Conservation (phyloP, 371 early-diverging fungal genomes). For the Syncephalastrum racemosum region DNA sequence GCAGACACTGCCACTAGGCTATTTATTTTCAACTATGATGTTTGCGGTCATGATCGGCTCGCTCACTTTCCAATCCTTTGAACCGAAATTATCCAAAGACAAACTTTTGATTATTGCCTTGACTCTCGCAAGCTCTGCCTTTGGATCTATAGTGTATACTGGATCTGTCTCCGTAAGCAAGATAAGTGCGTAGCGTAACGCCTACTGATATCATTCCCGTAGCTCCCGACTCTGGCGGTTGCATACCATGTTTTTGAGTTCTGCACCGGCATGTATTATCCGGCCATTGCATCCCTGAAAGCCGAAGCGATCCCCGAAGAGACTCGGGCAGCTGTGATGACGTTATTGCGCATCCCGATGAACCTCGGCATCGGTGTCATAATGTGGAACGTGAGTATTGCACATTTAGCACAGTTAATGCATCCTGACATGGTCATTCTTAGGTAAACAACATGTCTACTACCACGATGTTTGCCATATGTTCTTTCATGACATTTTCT, state of each 20-base stretch:
- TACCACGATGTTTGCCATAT: conserved; percentile 44
- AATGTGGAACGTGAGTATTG: conserved; percentile 55
- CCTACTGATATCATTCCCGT: background rate
- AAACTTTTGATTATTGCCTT: conserved; percentile 29
- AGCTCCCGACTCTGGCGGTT: conserved; percentile 20
- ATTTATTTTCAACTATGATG: conserved; percentile 75
- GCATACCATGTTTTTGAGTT: conserved; percentile 64
- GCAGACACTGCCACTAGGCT: conserved; percentile 50
- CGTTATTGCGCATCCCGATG: conserved; percentile 75
- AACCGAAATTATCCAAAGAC: conserved; percentile 25
- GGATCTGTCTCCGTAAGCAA: conserved; percentile 28
- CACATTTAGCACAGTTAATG: background rate
- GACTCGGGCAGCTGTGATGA: conserved; percentile 74
- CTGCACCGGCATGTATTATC: conserved; percentile 77
- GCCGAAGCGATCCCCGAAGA: conserved; percentile 73
- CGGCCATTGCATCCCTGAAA: conserved; percentile 66
- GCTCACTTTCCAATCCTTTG: conserved; percentile 56
- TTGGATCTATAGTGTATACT: conserved; percentile 35
- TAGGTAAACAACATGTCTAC: conserved; percentile 33
- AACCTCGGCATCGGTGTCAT: conserved; percentile 73
- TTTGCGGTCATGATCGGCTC: conserved; percentile 75
- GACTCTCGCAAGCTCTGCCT: conserved; percentile 34
- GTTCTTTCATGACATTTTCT: conserved; percentile 31
- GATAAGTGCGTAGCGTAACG: background rate
- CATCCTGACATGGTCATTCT: background rate